phyloP scores from a whole-genome alignment of 2,329 filamentous ascomycete genomes.

The Paecilomyces sp. region DNA sequence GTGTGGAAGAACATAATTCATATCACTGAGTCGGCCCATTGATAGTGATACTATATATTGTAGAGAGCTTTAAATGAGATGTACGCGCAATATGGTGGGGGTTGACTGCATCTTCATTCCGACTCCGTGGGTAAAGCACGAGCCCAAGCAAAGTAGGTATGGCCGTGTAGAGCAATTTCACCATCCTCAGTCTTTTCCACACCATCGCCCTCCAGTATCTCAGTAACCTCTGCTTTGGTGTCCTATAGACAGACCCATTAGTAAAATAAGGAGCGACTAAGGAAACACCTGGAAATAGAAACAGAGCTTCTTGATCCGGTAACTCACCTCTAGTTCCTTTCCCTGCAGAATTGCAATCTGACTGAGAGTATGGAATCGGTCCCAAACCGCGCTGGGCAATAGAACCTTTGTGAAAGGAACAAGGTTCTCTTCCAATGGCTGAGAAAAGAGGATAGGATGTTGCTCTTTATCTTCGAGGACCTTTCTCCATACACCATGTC shows the following conservation, averaged over 20 bases:
- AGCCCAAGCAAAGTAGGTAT: slow-evolving; percentile 59
- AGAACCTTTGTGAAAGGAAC: slow-evolving; percentile 54
- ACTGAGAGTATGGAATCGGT: slow-evolving; percentile 58
- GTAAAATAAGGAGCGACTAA: neutral
- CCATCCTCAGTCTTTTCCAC: slow-evolving; percentile 55
- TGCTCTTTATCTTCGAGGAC: slow-evolving; percentile 57
- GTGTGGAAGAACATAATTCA: no score
- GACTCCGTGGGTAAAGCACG: neutral
- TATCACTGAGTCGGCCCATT: no score
- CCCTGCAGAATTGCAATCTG: slow-evolving; percentile 56
- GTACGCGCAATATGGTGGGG: neutral
- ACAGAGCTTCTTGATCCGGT: neutral
- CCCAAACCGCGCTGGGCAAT: slow-evolving; percentile 54
- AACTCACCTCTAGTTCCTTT: slow-evolving; percentile 40
- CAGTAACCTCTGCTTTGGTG: slow-evolving; percentile 47
- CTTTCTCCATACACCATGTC: slow-evolving; percentile 56
- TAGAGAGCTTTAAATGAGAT: neutral
- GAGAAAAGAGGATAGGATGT: slow-evolving; percentile 46
- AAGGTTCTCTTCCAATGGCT: slow-evolving; percentile 53
- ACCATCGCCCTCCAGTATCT: slow-evolving; percentile 45
- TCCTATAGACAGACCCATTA: slow-evolving; percentile 18
- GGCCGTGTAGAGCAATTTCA: slow-evolving; percentile 57
- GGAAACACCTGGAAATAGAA: no score
- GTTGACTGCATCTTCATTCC: neutral
- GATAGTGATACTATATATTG: neutral